phyloP scores from a whole-genome alignment of 2,329 filamentous ascomycete genomes.

The Pseudocercospora eumusae region DNA sequence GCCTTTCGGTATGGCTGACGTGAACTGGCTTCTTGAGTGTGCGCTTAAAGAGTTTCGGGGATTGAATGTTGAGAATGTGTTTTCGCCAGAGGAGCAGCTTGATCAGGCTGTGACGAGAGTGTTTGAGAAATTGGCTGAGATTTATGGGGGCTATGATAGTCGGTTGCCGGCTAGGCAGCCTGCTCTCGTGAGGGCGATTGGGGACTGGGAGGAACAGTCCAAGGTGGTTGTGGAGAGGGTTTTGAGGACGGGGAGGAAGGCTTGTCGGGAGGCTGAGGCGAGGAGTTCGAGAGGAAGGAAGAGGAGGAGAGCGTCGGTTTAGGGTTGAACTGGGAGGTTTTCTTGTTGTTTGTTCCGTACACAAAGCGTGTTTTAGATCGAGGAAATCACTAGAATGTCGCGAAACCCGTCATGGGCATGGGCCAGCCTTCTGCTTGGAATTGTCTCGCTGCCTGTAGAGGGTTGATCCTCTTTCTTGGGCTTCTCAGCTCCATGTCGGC shows the following conservation, averaged over 20 bases:
- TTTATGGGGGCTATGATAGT: not conserved
- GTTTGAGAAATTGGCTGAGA: not conserved
- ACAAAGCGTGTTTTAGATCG: too few species aligned
- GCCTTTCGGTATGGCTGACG: not conserved
- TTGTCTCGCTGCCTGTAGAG: too few species aligned
- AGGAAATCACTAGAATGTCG: not conserved
- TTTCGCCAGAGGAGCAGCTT: not conserved
- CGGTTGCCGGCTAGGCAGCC: not conserved
- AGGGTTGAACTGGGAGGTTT: not conserved
- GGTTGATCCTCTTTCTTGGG: too few species aligned
- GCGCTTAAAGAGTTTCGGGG: not conserved
- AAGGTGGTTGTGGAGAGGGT: not conserved
- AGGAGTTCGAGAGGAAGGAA: not conserved
- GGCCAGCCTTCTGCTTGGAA: not conserved
- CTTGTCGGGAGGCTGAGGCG: not conserved
- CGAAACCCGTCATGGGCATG: not conserved
- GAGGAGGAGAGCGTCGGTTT: not conserved
- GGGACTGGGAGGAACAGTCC: not conserved
- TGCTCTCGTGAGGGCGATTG: not conserved
- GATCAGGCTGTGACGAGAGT: not conserved
- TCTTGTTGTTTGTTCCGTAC: too few species aligned
- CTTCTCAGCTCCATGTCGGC: too few species aligned
- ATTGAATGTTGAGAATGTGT: not conserved
- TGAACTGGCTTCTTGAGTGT: not conserved
- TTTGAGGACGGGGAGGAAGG: not conserved